Conservation (phyloP, 164 flowering plant genomes). For the Aristolochia californica region DNA sequence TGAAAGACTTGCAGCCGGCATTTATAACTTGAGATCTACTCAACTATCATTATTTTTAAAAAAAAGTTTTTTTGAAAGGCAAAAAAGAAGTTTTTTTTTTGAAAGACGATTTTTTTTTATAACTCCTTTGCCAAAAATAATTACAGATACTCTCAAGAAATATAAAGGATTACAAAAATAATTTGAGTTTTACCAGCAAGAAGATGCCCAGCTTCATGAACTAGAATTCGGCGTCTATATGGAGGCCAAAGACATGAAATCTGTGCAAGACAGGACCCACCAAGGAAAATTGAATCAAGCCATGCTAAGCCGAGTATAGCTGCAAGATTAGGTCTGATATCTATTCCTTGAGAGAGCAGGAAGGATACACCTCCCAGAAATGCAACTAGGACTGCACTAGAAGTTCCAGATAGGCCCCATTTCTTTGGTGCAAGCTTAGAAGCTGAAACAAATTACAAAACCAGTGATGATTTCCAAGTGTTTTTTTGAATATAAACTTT, state of each 20-base stretch:
- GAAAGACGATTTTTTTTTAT: no score
- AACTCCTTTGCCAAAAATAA: no score
- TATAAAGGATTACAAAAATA: background rate
- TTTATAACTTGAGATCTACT: no score
- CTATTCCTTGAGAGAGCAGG: constrained; percentile 74
- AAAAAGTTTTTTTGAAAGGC: no score
- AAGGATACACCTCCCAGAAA: constrained; percentile 64
- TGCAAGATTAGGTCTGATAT: constrained; percentile 75
- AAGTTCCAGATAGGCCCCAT: constrained; percentile 86
- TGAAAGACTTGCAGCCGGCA: no score
- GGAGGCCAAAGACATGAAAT: constrained; percentile 96
- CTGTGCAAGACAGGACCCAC: constrained; percentile 81
- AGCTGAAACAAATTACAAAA: constrained; percentile 26
- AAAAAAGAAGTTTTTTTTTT: no score
- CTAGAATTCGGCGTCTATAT: constrained; percentile 67
- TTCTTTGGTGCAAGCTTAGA: constrained; percentile 86
- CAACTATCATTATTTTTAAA: no score
- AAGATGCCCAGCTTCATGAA: constrained; percentile 98
- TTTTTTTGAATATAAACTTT: background rate
- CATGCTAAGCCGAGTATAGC: constrained; percentile 62
- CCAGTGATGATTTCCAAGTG: background rate
- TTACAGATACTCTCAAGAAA: no score
- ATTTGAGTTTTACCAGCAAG: constrained; percentile 41
- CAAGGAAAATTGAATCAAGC: constrained; percentile 69
- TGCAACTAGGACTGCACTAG: constrained; percentile 39